Evolutionary conservation across 176 grass and related monocot species (phyloP).

Genomic region (Aegilops speltoides): DNA sequence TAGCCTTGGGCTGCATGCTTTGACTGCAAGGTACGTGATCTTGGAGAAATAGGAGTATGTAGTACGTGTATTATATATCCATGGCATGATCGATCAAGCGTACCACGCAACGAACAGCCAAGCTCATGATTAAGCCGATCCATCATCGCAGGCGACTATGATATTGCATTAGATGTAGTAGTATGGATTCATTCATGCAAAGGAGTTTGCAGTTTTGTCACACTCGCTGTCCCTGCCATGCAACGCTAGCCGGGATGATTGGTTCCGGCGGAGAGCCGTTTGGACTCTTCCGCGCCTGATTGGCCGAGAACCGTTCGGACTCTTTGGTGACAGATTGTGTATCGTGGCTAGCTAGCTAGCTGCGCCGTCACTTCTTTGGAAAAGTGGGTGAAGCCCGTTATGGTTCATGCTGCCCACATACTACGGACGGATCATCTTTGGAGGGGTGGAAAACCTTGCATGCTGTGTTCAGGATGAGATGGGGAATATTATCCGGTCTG

Average conservation of each 20-base stretch:
- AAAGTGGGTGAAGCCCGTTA: too few relatives aligned
- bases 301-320: background rate
- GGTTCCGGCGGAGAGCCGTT: background rate
- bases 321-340: background rate
- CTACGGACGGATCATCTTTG: too few relatives aligned
- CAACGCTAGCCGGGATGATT: background rate
- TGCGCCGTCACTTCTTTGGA: background rate
- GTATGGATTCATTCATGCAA: background rate
- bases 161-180: background rate
- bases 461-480: too few relatives aligned
- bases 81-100: background rate
- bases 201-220: constrained; percentile 35
- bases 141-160: background rate
- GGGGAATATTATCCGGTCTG: too few relatives aligned
- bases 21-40: constrained; percentile 43
- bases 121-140: constrained; percentile 8
- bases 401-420: too few relatives aligned
- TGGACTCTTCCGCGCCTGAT: background rate
- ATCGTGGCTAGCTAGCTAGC: background rate
- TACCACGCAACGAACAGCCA: constrained; percentile 6
- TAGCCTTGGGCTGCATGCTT: constrained; percentile 28
- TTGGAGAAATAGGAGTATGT: background rate
- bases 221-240: background rate
- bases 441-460: too few relatives aligned
- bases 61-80: background rate